phyloP scores from a whole-genome alignment of 495 filamentous ascomycete genomes.

The Aspergillus bridgeri region DNA sequence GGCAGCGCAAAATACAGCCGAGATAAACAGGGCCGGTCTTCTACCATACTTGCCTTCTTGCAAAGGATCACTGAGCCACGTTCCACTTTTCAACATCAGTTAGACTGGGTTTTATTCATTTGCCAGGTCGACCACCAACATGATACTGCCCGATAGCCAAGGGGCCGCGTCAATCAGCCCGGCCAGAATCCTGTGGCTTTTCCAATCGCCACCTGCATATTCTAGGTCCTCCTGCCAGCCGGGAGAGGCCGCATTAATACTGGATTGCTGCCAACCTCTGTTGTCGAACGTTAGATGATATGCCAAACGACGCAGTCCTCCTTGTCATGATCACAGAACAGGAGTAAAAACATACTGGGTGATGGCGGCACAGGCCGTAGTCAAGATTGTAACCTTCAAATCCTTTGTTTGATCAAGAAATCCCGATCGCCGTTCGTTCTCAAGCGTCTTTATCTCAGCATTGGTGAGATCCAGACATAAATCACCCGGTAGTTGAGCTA shows the following conservation, averaged over 20 bases:
- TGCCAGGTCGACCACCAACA: constrained; percentile 26
- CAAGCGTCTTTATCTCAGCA: constrained; percentile 2
- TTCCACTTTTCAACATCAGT: not conserved
- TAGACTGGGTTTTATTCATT: not conserved
- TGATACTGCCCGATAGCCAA: constrained; percentile 27
- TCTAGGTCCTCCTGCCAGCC: constrained; percentile 46
- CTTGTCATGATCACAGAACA: not conserved
- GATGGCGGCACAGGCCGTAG: constrained; percentile 27
- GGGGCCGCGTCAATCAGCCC: constrained; percentile 36
- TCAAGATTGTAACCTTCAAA: constrained; percentile 23
- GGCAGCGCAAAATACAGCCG: constrained; percentile 59
- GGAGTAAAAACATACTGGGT: constrained; percentile 30
- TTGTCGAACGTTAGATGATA: not conserved
- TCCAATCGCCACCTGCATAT: constrained; percentile 15
- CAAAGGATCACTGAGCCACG: constrained; percentile 64
- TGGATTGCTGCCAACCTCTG: constrained; percentile 64
- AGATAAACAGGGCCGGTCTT: constrained; percentile 62
- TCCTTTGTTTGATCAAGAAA: constrained; percentile 20
- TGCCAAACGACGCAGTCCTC: not conserved
- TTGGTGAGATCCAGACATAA: not conserved
- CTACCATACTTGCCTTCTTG: constrained; percentile 58
- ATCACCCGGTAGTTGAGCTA: constrained; percentile 4
- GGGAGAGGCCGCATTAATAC: constrained; percentile 64
- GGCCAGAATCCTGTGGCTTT: constrained; percentile 34
- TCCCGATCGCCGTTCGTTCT: constrained; percentile 1